Percentiles rank a stretch among this genome's conserved stretches.
These are phyloP conservation scores for Gentiana dahurica DNA, from an alignment of 257 asterid genomes.

Conservation along the genomic window DNA sequence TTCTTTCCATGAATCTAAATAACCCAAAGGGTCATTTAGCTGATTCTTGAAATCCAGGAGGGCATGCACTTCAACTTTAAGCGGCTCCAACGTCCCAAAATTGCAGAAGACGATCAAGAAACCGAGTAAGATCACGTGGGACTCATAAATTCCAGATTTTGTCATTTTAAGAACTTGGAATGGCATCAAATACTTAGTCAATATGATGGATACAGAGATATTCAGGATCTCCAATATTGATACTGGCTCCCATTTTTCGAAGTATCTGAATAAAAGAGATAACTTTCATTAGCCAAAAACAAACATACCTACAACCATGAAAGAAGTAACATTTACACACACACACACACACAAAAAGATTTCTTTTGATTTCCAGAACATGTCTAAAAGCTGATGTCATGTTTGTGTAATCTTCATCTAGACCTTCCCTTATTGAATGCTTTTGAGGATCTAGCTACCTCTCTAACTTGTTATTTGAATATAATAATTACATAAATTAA, in stretches of 20 bases:
- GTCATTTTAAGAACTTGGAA: constrained; percentile 31
- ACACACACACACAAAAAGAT: neutral
- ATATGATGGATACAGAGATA: constrained; percentile 33
- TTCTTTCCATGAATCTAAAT: constrained; percentile 62
- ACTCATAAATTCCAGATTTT: constrained; percentile 18
- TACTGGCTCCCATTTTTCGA: constrained; percentile 52
- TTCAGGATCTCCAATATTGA: constrained; percentile 48
- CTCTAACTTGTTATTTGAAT: neutral
- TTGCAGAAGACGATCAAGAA: constrained; percentile 28
- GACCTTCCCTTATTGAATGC: neutral
- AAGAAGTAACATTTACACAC: neutral
- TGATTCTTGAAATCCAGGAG: constrained; percentile 58
- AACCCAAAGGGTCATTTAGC: constrained; percentile 56
- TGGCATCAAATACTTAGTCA: constrained; percentile 38
- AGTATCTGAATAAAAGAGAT: constrained; percentile 34
- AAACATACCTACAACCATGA: neutral
- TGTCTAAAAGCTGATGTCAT: too few relatives aligned
- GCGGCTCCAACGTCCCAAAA: constrained; percentile 20
- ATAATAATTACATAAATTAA: too few relatives aligned
- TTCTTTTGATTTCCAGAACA: neutral
- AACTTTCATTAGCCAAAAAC: constrained; percentile 18
- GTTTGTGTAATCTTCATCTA: neutral
- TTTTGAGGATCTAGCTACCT: too few relatives aligned
- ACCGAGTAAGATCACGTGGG: constrained; percentile 33
- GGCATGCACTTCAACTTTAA: constrained; percentile 41